phyloP scores from a whole-genome alignment of 2,329 filamentous ascomycete genomes.

The Aspergillus carbonarius region DNA sequence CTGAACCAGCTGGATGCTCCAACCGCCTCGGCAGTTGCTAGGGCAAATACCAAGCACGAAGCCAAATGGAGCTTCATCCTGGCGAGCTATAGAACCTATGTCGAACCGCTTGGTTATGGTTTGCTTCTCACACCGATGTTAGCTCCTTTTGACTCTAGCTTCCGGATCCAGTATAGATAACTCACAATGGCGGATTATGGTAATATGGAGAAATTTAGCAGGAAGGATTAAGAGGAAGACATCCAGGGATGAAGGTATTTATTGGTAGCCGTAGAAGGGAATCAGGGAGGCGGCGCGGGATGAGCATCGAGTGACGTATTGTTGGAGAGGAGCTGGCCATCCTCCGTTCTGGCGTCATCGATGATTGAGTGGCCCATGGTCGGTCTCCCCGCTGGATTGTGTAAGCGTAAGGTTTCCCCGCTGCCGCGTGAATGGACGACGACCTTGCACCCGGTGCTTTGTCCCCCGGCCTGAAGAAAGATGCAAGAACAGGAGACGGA shows the following conservation, averaged over 20 bases:
- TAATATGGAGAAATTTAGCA: neutral
- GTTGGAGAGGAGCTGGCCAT: neutral
- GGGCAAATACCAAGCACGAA: constrained; percentile 66
- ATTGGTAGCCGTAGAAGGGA: constrained; percentile 3
- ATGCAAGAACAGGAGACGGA: neutral
- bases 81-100: neutral
- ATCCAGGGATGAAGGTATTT: constrained; percentile 2
- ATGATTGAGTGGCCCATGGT: constrained; percentile 8
- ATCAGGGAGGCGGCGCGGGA: constrained; percentile 16
- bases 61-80: constrained; percentile 75
- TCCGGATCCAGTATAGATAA: neutral
- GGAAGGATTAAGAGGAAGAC: neutral
- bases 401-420: neutral
- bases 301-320: constrained; percentile 37
- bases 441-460: neutral
- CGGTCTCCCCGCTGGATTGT: neutral
- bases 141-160: neutral
- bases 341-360: constrained; percentile 28
- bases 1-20: constrained; percentile 80
- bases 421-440: neutral
- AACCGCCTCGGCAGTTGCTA: constrained; percentile 66
- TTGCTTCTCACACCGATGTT: neutral
- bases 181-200: neutral
- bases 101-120: neutral
- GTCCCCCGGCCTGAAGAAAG: neutral